Evolutionary conservation across 768 basidiomycete genomes (phyloP), one percentile per base, ranked within the genome.

Genomic region (Lentinula aciculospora): DNA sequence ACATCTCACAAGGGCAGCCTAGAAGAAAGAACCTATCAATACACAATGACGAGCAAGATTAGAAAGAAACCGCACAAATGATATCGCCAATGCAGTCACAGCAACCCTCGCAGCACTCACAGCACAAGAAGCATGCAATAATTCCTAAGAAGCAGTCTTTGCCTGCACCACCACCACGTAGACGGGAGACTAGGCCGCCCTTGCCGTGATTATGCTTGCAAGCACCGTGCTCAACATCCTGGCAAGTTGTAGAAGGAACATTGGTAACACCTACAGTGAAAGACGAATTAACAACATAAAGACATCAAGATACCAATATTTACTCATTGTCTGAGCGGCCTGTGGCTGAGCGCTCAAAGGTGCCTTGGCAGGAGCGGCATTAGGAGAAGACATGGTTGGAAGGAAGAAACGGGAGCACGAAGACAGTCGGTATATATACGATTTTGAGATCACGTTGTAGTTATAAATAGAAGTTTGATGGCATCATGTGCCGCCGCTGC

Each of bases 1-100:
- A 84, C 81, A 88, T 81, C 73, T 89, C 88, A 75, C 88, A 89
- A 8, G 88, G 88, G 77, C 86, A 89, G 71, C 87, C 87, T 89
- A n/a, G 61, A 29, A 31, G n/a, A 25, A 8, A 10, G 27, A 39
- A 13, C 28, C 42, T 17, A 17, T 47, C 15, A 8, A 51, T 51
- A 23, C 44, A 19, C 12, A 15, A 13, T 19, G 17, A 31, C 4
- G 34, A 3, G 19, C 17, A 56, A 27, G 42, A 3, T 6, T 25
- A 27, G 29, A 47, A 29, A 19, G 40, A 25, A 19, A 39, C 71
- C 88, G 67, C 66, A 89, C 88, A 90, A 44, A 89, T 62, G 63
- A 89, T 88, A 64, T 89, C 87, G 17, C 74, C 88, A 55, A 69
- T 62, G 66, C 86, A 87, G 28, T 87, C 87, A 76, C 86, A 89